These are phyloP conservation scores for Thymus quinquecostatus DNA, from an alignment of 257 asterid genomes.

Conservation along the genomic window DNA sequence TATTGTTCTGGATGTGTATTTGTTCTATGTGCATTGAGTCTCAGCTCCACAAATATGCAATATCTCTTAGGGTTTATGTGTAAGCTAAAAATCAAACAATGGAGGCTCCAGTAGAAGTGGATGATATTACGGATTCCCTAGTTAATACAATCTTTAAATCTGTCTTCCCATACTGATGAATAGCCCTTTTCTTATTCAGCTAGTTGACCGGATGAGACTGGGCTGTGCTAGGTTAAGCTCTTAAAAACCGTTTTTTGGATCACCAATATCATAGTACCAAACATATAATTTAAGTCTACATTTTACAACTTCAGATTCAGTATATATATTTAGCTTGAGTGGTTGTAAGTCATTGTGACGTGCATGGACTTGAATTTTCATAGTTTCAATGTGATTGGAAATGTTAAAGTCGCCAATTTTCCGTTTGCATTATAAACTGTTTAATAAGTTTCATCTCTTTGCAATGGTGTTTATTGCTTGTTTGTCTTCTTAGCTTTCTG, in stretches of 20 bases:
- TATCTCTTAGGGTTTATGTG: background rate
- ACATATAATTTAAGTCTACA: background rate
- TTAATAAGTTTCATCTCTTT: too few species aligned
- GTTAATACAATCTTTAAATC: background rate
- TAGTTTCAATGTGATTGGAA: background rate
- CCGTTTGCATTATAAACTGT: background rate
- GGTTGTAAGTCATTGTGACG: background rate
- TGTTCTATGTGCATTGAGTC: background rate
- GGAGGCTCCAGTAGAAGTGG: background rate
- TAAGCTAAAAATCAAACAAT: background rate
- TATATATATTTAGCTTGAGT: background rate
- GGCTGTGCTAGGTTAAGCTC: conserved; percentile 2
- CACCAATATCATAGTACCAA: background rate
- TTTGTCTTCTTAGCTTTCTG: conserved; percentile 52
- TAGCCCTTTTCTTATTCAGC: background rate
- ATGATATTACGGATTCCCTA: background rate
- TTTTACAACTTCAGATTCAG: background rate
- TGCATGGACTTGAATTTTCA: too few species aligned
- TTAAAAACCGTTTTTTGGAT: background rate
- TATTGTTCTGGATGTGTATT: background rate
- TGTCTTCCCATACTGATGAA: background rate
- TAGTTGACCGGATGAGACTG: background rate
- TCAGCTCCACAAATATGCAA: background rate
- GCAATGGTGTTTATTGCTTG: background rate
- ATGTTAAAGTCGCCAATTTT: background rate